Base-by-base conservation (phyloP, 306 rosid species). In the Gastrolobium bilobum region DNA sequence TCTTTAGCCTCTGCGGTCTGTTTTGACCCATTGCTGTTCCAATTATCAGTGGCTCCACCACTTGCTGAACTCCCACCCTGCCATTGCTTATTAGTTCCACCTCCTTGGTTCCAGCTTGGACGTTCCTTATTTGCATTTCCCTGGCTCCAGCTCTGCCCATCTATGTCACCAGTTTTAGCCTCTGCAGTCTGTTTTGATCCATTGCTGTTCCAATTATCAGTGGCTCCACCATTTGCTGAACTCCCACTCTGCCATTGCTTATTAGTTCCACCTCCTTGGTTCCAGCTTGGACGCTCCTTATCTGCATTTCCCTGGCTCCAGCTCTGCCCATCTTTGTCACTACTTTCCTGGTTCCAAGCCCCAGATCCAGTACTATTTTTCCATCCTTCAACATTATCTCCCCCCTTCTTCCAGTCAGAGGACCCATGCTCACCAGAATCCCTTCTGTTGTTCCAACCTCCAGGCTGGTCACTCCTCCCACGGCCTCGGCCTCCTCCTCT, bases 391-490 rank as follows among this genome's bases (percentile, higher is more conserved):
- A 0, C 63, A 66, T 63, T 69, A 44, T 59, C 83, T 1, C 47
- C 59, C 26, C 77, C 95, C 52, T 81, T 79, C 71, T 86, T 86
- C 93, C 91, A 86, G 78, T 79, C 87, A 67, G 87, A 53, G 40
- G 85, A 65, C 35, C 82, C 86, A 76, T 70, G 83, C 77, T 81
- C 86, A 65, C 78, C 74, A 77, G 73, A 72, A 68, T 79, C 80
- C 71, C 64, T 79, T 54, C 80, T 77, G 57, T 76, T 84, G 80
- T 63, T 86, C 90, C 91, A 86, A 79, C 84, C 83, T 37, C 93
- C 89, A 58, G 83, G 60, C 54, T 83, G 89, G 70, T 86, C 93
- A 83, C 86, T 73, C 86, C 96, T 88, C 76, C 96, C 97, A n/a
- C 86, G 84, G 67, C 92, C 96, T 37, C 97, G 68, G 66, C 92